Base-by-base conservation (phyloP, 177 flowering plant genomes). In the Tripterygium wilfordii region DNA sequence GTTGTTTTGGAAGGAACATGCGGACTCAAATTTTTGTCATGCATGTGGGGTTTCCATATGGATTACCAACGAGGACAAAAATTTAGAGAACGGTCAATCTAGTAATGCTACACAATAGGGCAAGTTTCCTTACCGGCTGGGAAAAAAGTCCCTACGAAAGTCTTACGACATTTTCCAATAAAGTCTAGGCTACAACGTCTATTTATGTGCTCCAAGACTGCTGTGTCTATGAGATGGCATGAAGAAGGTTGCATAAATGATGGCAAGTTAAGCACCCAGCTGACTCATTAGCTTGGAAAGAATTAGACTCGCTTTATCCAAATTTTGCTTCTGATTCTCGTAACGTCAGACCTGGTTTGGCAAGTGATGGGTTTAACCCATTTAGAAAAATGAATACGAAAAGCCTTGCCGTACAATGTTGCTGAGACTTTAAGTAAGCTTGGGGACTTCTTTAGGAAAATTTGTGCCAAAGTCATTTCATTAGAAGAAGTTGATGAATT, bases 281-380 rank as follows among this genome's bases (percentile, higher is more conserved):
- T 4, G 49, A 46, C 20, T 8, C 15, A 4, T 9, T 15, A 21
- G 15, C 38, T 10, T 47, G 27, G 38, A 31, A 31, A 21, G 10
- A 1, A 7, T 31, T 31, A 19, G 28, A 47, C 32, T 3, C 4
- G 2, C 1, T 10, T 2, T 47, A 1, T 20, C 38, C 26, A 0
- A 26, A 20, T 10, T 47, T 47, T 32, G 26, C 50, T 1, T 19
- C 26, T 32, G 39, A 32, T 7, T 18, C 22, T 10, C 23, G 28
- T 5, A 47, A 47, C 2, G 19, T 18, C 5, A 49, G 21, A 12
- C 8, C 10, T 23, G 53, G 21, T 10, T 7, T 49, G 5, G 22
- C 53, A 3, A 49, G 32, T 23, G 43, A 49, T 36, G 53, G 53
- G 21, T 49, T 49, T 16, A 49, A 49, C 24, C 53, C 53, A 2